Conservation (phyloP, 2,329 filamentous ascomycete genomes). For the Colletotrichum viniferum region DNA sequence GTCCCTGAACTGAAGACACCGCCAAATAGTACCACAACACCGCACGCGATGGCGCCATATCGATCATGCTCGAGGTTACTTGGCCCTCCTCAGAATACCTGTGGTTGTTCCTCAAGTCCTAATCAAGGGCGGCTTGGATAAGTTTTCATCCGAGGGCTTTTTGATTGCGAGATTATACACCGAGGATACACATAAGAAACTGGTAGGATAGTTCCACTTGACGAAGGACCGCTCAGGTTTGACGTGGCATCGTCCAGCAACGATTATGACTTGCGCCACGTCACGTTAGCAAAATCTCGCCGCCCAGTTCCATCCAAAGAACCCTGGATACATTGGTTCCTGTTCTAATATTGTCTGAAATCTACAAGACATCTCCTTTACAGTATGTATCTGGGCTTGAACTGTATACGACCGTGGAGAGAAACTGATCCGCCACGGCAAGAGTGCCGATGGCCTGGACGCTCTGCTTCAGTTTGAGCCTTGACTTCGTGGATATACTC, state of each 20-base stretch:
- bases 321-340: no score
- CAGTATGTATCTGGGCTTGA: background rate
- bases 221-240: background rate
- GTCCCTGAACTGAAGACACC: no score
- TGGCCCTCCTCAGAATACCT: no score
- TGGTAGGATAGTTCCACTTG: rapidly evolving
- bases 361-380: background rate
- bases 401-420: rapidly evolving
- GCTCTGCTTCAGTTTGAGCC: background rate
- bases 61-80: no score
- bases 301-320: background rate
- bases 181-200: rapidly evolving
- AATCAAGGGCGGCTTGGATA: background rate
- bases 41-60: no score
- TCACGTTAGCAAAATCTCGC: background rate
- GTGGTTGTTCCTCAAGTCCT: no score
- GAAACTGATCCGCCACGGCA: rapidly evolving
- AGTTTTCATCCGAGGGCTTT: background rate
- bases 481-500: rapidly evolving
- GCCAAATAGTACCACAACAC: no score
- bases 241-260: rapidly evolving
- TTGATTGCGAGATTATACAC: background rate
- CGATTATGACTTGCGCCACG: background rate
- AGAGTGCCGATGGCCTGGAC: background rate
- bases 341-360: no score